These are phyloP conservation scores for Malassezia slooffiae DNA, from an alignment of 1,284 basidiomycete genomes.

Conservation along the genomic window DNA sequence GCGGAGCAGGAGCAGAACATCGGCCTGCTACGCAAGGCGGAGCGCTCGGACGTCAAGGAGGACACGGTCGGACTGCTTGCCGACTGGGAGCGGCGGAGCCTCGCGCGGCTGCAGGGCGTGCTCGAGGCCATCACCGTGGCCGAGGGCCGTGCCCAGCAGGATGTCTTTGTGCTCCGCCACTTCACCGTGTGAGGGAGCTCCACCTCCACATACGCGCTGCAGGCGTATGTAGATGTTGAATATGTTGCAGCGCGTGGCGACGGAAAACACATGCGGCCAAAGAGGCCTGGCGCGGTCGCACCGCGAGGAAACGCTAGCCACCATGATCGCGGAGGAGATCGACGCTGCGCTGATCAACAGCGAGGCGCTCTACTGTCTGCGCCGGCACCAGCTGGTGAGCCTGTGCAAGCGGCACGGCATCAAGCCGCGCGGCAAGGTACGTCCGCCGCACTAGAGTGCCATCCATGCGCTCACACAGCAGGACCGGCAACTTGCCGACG, in stretches of 20 bases:
- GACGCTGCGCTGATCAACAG: slow-evolving; percentile 13
- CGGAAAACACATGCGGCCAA: too few species aligned
- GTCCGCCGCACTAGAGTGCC: not conserved
- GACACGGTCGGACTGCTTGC: slow-evolving; percentile 24
- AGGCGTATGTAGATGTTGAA: not conserved
- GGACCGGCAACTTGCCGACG: slow-evolving; percentile 5
- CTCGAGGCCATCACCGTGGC: slow-evolving; percentile 25
- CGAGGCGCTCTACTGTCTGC: slow-evolving; percentile 12
- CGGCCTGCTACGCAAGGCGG: slow-evolving; percentile 30
- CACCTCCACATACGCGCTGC: slow-evolving; percentile 1
- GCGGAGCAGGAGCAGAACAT: slow-evolving; percentile 29
- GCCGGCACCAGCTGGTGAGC: slow-evolving; percentile 11
- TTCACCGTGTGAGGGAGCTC: slow-evolving; percentile 1
- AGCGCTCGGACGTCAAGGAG: slow-evolving; percentile 35
- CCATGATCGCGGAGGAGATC: slow-evolving; percentile 1
- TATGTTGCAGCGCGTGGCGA: too few species aligned
- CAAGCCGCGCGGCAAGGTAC: slow-evolving; percentile 11
- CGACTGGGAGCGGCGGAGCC: slow-evolving; percentile 29
- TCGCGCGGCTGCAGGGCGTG: slow-evolving; percentile 19
- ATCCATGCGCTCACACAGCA: not conserved
- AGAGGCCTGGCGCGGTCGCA: too few species aligned
- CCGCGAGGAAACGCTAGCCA: too few species aligned
- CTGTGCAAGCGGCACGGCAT: slow-evolving; percentile 13
- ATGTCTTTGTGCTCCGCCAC: slow-evolving; percentile 28
- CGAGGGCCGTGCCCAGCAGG: slow-evolving; percentile 26